These are phyloP conservation scores for Penicillium brasilianum DNA, from an alignment of 2,329 filamentous ascomycete genomes.

Conservation along the genomic window DNA sequence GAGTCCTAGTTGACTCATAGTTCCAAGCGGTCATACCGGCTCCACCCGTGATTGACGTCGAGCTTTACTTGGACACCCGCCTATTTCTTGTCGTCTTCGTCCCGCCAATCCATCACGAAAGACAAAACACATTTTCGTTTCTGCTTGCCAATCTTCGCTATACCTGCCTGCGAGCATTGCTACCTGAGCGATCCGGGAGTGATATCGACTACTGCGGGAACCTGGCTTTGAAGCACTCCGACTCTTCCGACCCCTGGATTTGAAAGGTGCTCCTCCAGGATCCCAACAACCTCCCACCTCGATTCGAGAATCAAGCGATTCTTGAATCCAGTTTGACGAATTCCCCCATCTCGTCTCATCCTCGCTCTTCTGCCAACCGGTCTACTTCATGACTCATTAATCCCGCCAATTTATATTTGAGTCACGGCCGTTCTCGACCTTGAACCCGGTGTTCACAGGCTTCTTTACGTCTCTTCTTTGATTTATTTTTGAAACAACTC, in stretches of 20 bases:
- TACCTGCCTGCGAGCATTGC: conserved; percentile 15
- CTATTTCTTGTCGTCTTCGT: conserved; percentile 7
- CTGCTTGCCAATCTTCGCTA: conserved; percentile 2
- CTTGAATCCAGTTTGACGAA: conserved; percentile 7
- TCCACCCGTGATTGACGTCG: conserved; percentile 8
- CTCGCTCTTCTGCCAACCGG: conserved; percentile 13
- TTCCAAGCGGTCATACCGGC: conserved; percentile 1
- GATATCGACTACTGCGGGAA: conserved; percentile 22
- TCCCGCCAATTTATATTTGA: conserved; percentile 31
- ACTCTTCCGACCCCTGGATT: conserved; percentile 28
- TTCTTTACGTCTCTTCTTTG: conserved; percentile 32
- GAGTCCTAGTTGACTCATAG: conserved; percentile 8
- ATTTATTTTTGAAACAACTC: conserved; percentile 25
- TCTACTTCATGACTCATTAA: conserved; percentile 38
- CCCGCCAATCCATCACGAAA: conserved; percentile 11
- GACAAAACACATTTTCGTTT: not conserved
- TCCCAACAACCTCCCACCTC: conserved; percentile 18
- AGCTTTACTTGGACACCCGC: conserved; percentile 5
- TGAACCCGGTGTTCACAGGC: conserved; percentile 46
- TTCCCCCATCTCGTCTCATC: conserved; percentile 10
- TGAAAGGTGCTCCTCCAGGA: conserved; percentile 32
- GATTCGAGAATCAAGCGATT: conserved; percentile 12
- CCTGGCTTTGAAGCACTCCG: conserved; percentile 32
- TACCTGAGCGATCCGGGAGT: conserved; percentile 12
- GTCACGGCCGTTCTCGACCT: conserved; percentile 38